Evolutionary conservation across 2,329 filamentous ascomycete species (phyloP).

Genomic region (Exserohilum turcica): DNA sequence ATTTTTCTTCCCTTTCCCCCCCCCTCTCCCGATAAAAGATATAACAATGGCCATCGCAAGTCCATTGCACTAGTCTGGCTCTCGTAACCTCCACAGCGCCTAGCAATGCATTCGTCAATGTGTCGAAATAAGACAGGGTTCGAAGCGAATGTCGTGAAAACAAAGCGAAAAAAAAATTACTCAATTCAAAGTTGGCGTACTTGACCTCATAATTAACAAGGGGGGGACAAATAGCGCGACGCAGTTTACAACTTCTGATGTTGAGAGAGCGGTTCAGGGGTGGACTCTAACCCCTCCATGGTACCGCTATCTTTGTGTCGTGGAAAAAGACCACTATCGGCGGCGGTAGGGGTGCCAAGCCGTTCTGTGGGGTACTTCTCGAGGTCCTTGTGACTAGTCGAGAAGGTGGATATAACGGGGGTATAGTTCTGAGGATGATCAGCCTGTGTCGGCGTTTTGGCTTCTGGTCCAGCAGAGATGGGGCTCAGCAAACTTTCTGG

Average conservation of each 20-base stretch:
- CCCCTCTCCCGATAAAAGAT: not conserved
- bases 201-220: not conserved
- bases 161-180: not conserved
- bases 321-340: constrained; percentile 30
- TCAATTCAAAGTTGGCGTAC: not conserved
- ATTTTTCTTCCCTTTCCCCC: not conserved
- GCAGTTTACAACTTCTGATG: constrained; percentile 18
- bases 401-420: constrained; percentile 58
- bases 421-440: constrained; percentile 46
- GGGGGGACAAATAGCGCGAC: not conserved
- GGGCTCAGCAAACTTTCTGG: constrained; percentile 41
- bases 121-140: constrained; percentile 34
- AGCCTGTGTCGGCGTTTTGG: constrained; percentile 49
- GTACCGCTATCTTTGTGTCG: constrained; percentile 25
- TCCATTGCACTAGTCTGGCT: not conserved
- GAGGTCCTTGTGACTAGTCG: constrained; percentile 58
- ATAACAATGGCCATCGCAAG: not conserved
- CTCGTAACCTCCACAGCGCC: not conserved
- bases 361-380: constrained; percentile 53
- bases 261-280: constrained; percentile 19
- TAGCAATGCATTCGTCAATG: constrained; percentile 26
- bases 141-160: constrained; percentile 43
- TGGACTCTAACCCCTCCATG: constrained; percentile 37
- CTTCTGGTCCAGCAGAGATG: constrained; percentile 43
- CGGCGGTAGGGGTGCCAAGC: constrained; percentile 44